Conservation (phyloP, 2,329 filamentous ascomycete species). For the Colletotrichum abscissum region DNA sequence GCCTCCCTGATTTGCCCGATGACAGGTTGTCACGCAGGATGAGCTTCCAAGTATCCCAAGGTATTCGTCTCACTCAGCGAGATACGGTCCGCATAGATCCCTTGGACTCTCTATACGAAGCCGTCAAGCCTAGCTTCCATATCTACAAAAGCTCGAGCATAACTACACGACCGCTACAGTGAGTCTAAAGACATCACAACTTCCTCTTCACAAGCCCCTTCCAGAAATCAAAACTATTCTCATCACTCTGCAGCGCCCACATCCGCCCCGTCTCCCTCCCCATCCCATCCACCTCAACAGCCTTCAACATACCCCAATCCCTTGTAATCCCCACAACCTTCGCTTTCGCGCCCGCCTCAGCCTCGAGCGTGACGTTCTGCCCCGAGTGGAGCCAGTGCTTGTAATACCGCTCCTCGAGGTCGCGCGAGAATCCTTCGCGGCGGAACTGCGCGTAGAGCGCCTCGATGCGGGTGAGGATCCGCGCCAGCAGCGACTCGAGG, state of each 20-base stretch:
- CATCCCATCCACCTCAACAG: conserved; percentile 82
- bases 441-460: conserved; percentile 81
- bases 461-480: conserved; percentile 83
- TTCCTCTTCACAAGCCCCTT: conserved; percentile 87
- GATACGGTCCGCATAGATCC: background rate
- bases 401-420: conserved; percentile 84
- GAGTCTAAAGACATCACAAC: too few species aligned
- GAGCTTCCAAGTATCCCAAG: background rate
- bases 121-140: too few species aligned
- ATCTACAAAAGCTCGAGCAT: too few species aligned
- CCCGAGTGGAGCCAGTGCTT: conserved; percentile 86
- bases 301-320: conserved; percentile 90
- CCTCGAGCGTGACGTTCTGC: conserved; percentile 79
- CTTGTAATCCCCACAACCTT: conserved; percentile 86
- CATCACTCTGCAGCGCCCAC: conserved; percentile 92
- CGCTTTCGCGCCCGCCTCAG: conserved; percentile 79
- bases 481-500: conserved; percentile 84
- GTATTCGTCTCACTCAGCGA: background rate
- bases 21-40: background rate
- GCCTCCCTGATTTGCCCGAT: too few species aligned
- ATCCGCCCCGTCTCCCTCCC: conserved; percentile 80
- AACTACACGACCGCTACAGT: too few species aligned
- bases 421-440: conserved; percentile 76
- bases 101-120: background rate
- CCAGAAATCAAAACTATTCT: conserved; percentile 99